phyloP scores from a whole-genome alignment of 2,329 filamentous ascomycete genomes.

The Pseudocercospora musae region DNA sequence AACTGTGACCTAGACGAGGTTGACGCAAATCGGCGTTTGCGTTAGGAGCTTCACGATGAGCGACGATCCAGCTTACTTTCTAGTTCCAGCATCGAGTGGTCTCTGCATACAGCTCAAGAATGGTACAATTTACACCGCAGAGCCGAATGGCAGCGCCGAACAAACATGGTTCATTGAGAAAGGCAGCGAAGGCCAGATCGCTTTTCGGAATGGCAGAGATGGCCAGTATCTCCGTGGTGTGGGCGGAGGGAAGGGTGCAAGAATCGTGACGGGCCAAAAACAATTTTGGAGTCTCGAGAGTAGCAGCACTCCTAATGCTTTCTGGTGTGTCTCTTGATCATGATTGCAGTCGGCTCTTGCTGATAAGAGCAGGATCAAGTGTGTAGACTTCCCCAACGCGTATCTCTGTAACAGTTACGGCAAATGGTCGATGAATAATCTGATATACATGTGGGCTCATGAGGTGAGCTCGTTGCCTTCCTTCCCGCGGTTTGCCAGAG shows the following conservation, averaged over 20 bases:
- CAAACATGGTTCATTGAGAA: constrained; percentile 10
- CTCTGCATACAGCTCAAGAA: constrained; percentile 9
- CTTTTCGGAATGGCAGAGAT: constrained; percentile 6
- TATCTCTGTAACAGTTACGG: constrained; percentile 12
- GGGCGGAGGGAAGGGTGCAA: constrained; percentile 2
- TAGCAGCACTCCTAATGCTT: constrained; percentile 11
- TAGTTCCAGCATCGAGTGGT: constrained; percentile 14
- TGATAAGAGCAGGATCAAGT: constrained; percentile 2
- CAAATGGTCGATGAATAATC: constrained; percentile 4
- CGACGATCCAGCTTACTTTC: constrained; percentile 3
- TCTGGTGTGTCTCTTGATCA: background rate
- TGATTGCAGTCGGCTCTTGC: background rate
- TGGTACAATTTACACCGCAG: constrained; percentile 9
- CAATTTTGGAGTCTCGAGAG: constrained; percentile 8
- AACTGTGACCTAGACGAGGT: background rate
- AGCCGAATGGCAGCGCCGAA: constrained; percentile 3
- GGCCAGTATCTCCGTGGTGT: constrained; percentile 6
- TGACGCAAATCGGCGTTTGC: background rate
- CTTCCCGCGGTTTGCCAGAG: background rate
- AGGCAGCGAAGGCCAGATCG: background rate
- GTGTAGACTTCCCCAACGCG: constrained; percentile 1
- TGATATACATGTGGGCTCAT: constrained; percentile 2
- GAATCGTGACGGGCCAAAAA: constrained; percentile 4
- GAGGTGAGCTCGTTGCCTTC: background rate
- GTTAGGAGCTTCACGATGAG: constrained; percentile 2